A percentile compares a stretch with the other conserved stretches of the same genome.
Evolutionary conservation across 371 early-diverging fungal species (phyloP).

Genomic region (Syncephalastrum sp.): DNA sequence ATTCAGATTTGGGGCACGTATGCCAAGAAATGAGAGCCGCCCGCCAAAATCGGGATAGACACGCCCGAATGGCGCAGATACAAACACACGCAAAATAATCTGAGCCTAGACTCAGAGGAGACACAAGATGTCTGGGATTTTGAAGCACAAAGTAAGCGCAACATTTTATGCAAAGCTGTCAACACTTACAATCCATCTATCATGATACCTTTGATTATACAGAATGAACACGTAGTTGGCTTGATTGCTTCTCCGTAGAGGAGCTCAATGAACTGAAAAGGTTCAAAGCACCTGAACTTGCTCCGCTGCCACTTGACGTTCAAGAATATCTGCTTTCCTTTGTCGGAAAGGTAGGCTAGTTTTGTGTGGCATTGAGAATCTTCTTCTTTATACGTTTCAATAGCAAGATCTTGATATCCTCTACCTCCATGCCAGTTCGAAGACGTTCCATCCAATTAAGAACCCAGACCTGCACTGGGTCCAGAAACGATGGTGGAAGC

Average conservation of each 20-base stretch:
- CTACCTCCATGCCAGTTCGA: background rate
- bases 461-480: constrained; percentile 3
- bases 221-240: background rate
- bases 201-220: too few relatives aligned
- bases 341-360: background rate
- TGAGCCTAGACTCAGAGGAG: too few relatives aligned
- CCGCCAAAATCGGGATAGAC: too few relatives aligned
- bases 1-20: too few relatives aligned
- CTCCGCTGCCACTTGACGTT: background rate
- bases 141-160: too few relatives aligned
- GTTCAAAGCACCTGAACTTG: background rate
- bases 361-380: background rate
- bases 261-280: constrained; percentile 1
- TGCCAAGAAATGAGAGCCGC: too few relatives aligned
- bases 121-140: too few relatives aligned
- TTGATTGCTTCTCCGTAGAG: constrained; percentile 1
- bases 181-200: too few relatives aligned
- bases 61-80: too few relatives aligned
- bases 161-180: too few relatives aligned
- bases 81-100: too few relatives aligned
- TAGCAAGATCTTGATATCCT: background rate
- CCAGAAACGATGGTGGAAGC: constrained; percentile 1
- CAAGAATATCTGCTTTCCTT: background rate
- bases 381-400: background rate
- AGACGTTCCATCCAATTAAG: constrained; percentile 1